Conservation (phyloP, 2,329 filamentous ascomycete species). For the Coniochaeta prunicola region DNA sequence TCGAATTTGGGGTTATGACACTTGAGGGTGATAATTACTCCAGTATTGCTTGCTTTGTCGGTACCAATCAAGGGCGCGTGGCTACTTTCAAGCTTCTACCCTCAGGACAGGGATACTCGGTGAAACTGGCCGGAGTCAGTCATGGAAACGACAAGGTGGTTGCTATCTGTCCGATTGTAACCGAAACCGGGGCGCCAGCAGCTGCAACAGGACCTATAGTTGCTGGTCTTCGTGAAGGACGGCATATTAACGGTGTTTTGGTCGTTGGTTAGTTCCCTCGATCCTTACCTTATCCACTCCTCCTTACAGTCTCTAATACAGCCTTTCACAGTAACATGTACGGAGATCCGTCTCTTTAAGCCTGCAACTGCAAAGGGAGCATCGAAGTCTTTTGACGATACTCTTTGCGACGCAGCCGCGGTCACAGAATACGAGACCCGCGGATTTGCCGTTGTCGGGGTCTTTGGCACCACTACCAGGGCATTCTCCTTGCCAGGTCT, state of each 20-base stretch:
- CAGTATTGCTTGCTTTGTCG: constrained; percentile 86
- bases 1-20: constrained; percentile 92
- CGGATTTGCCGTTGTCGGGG: constrained; percentile 70
- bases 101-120: constrained; percentile 63
- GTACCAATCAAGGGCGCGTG: constrained; percentile 76
- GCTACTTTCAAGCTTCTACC: constrained; percentile 89
- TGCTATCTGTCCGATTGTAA: constrained; percentile 70
- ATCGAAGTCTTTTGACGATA: constrained; percentile 79
- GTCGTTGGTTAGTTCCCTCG: constrained; percentile 53
- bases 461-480: constrained; percentile 77
- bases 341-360: constrained; percentile 80
- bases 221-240: constrained; percentile 66
- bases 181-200: constrained; percentile 69
- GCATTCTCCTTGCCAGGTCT: constrained; percentile 83
- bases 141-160: constrained; percentile 63
- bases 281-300: background rate
- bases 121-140: constrained; percentile 61
- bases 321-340: constrained; percentile 45
- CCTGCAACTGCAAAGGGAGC: constrained; percentile 84
- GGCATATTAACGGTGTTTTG: constrained; percentile 71
- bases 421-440: constrained; percentile 69
- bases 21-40: constrained; percentile 93
- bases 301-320: background rate
- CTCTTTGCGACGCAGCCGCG: constrained; percentile 71
- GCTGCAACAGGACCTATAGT: constrained; percentile 69